A percentile compares a stretch with the other conserved stretches of the same genome.
phyloP scores from a whole-genome alignment of 1,139 yeast genomes.

The Sugiyamaella grinbergsii region DNA sequence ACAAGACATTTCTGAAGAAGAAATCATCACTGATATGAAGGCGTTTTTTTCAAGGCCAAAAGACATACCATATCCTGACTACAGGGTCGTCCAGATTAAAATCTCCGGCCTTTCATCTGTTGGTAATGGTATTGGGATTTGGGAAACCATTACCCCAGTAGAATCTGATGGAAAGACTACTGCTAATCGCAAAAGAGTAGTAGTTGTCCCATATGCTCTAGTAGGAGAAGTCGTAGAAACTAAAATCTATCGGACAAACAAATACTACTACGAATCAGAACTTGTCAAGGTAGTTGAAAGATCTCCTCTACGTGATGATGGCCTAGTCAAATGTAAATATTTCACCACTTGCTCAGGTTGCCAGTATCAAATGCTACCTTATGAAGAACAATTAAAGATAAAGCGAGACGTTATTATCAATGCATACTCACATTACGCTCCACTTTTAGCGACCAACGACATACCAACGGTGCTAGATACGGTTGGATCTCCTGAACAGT shows the following conservation, averaged over 20 bases:
- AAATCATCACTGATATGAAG: slow-evolving; percentile 63
- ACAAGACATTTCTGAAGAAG: slow-evolving; percentile 49
- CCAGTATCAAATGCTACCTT: slow-evolving; percentile 81
- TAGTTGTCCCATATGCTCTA: slow-evolving; percentile 78
- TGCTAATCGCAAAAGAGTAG: slow-evolving; percentile 38
- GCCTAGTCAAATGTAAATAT: slow-evolving; percentile 63
- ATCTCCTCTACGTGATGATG: slow-evolving; percentile 56
- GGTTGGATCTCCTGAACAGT: slow-evolving; percentile 76
- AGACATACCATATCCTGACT: slow-evolving; percentile 56
- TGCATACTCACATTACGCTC: slow-evolving; percentile 80
- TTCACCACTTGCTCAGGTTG: slow-evolving; percentile 89
- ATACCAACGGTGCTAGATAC: slow-evolving; percentile 68
- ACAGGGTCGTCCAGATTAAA: slow-evolving; percentile 59
- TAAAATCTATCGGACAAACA: slow-evolving; percentile 76
- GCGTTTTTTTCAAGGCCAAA: slow-evolving; percentile 63
- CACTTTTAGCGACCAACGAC: slow-evolving; percentile 44
- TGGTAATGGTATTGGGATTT: slow-evolving; percentile 54
- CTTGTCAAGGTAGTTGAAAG: slow-evolving; percentile 54
- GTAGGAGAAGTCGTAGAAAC: slow-evolving; percentile 81
- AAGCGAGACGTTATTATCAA: slow-evolving; percentile 75
- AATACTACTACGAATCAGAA: slow-evolving; percentile 74
- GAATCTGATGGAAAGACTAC: not conserved
- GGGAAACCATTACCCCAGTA: slow-evolving; percentile 23
- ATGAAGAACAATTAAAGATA: slow-evolving; percentile 68
- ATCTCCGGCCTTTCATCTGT: slow-evolving; percentile 65